These are phyloP conservation scores for Diplodia seriata DNA, from an alignment of 2,329 filamentous ascomycete species.

Conservation along the genomic window DNA sequence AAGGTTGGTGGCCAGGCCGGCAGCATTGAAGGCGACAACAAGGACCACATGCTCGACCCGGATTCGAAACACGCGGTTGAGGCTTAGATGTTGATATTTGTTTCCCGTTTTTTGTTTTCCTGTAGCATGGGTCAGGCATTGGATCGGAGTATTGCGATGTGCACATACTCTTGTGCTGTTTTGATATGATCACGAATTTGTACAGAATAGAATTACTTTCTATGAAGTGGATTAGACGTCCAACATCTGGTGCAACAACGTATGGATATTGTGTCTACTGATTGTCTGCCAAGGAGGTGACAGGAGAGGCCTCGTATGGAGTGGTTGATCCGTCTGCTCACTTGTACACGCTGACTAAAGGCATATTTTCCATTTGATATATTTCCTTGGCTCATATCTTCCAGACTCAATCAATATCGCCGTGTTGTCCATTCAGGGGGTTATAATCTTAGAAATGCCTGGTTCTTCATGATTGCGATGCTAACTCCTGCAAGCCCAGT, in stretches of 20 bases:
- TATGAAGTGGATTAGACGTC: neutral
- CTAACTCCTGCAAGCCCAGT: neutral
- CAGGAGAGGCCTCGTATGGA: too few species aligned
- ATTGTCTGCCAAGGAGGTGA: too few species aligned
- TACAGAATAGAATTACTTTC: neutral
- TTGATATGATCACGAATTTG: neutral
- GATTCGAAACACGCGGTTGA: conserved; percentile 13
- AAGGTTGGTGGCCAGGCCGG: conserved; percentile 33
- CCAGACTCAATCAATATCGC: neutral
- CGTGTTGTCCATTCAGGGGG: neutral
- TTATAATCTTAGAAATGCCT: neutral
- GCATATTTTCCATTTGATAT: too few species aligned
- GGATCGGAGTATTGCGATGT: neutral
- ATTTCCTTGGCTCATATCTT: neutral
- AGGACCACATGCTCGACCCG: neutral
- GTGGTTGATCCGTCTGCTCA: too few species aligned
- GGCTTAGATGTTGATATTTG: neutral
- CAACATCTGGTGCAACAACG: too few species aligned
- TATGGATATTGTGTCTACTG: too few species aligned
- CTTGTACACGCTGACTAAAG: too few species aligned
- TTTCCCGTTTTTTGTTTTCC: neutral
- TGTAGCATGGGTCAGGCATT: neutral
- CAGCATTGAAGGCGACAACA: neutral
- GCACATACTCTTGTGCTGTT: neutral
- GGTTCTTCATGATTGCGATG: neutral